Conservation (phyloP, 1,284 basidiomycete species). For the Rhodotorula sp. region DNA sequence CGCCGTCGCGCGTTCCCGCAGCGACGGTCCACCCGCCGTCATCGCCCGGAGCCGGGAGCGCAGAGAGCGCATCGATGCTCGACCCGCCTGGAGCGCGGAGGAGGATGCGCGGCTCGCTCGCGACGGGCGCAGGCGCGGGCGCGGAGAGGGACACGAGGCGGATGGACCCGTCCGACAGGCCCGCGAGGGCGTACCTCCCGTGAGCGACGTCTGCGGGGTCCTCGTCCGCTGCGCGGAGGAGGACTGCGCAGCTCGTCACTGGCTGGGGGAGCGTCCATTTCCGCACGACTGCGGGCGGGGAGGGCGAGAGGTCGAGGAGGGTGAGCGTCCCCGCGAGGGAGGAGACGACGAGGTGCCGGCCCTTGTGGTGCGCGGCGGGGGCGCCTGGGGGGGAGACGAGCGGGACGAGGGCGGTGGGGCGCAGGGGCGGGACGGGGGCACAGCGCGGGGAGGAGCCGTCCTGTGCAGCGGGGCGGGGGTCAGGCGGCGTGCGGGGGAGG, state of each 20-base stretch:
- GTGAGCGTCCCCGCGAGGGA: constrained; percentile 57
- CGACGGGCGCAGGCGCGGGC: neutral
- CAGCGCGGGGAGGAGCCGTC: constrained; percentile 57
- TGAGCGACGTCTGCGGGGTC: constrained; percentile 1
- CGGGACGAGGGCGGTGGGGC: neutral
- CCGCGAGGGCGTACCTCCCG: constrained; percentile 18
- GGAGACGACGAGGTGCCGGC: constrained; percentile 36
- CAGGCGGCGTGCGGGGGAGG: constrained; percentile 51
- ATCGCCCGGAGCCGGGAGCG: neutral
- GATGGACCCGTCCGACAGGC: constrained; percentile 24
- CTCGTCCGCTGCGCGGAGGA: neutral
- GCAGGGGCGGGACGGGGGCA: neutral
- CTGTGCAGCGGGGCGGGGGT: constrained; percentile 49
- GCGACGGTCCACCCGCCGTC: neutral
- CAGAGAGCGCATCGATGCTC: neutral
- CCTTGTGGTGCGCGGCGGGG: constrained; percentile 23
- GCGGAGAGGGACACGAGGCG: constrained; percentile 2
- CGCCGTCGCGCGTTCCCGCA: constrained; percentile 14
- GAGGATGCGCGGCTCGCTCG: neutral
- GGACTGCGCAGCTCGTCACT: constrained; percentile 7
- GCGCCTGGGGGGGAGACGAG: constrained; percentile 32
- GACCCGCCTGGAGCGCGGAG: neutral
- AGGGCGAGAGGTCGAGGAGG: constrained; percentile 36
- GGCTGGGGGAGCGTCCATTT: constrained; percentile 31
- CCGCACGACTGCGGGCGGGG: neutral